A percentile compares a stretch with the other conserved stretches of the same genome.
Conservation (phyloP, 192 early-diverging fungal species). For the Entomortierella chlamydospora region DNA sequence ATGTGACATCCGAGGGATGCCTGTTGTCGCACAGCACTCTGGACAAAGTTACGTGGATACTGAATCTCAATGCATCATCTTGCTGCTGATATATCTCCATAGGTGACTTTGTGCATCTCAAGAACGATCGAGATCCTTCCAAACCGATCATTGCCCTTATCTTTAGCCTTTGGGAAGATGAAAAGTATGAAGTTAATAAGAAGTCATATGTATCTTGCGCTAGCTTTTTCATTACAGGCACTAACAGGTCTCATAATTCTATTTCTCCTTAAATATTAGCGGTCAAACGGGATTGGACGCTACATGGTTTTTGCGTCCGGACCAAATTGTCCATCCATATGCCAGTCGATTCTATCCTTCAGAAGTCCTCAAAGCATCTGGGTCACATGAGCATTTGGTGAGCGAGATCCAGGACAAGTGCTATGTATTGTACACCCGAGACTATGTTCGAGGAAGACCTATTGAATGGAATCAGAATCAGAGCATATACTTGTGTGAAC, state of each 20-base stretch:
- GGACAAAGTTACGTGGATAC: too few species aligned
- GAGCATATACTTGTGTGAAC: constrained; percentile 73
- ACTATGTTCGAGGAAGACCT: constrained; percentile 67
- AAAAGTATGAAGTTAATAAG: constrained; percentile 36
- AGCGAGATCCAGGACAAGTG: constrained; percentile 71
- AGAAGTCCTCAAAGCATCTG: constrained; percentile 75
- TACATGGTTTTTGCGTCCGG: constrained; percentile 73
- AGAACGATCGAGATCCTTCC: constrained; percentile 63
- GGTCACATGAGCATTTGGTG: constrained; percentile 62
- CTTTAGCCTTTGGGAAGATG: constrained; percentile 60
- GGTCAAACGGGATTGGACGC: constrained; percentile 59
- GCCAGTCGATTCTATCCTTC: constrained; percentile 68
- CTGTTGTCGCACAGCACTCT: too few species aligned
- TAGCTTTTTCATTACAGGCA: background rate
- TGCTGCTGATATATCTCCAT: background rate
- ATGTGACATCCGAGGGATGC: background rate
- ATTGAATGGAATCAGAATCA: constrained; percentile 59
- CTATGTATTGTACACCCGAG: constrained; percentile 68
- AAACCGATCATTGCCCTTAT: constrained; percentile 76
- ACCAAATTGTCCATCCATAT: constrained; percentile 73
- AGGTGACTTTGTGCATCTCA: constrained; percentile 76
- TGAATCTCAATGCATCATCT: background rate
- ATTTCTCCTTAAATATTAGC: constrained; percentile 8
- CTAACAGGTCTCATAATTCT: background rate
- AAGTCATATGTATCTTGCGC: background rate